Base-by-base conservation (phyloP, 2,329 filamentous ascomycete genomes). In the Fusarium albidum region DNA sequence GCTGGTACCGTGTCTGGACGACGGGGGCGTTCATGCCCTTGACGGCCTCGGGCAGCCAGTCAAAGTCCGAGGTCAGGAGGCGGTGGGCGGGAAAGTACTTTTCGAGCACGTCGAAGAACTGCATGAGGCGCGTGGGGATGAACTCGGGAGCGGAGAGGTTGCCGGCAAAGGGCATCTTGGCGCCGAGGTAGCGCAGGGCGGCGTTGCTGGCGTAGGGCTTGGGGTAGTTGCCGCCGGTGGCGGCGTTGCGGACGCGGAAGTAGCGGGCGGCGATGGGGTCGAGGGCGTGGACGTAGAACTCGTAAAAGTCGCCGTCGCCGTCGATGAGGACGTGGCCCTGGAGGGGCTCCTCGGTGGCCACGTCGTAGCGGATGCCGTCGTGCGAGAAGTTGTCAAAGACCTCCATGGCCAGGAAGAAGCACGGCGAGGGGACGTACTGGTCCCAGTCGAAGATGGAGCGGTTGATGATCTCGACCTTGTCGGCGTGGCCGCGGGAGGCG, bases 331-430 rank as follows among this genome's bases (percentile, higher is more conserved):
- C 93, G 57, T 88, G 88, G 42, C 92, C 92, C 77, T 99, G 96
- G 48, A 96, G 82, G 0, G 94, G 90, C 62, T 89, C 79, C 71
- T 92, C 90, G 10, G 92, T 96, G 55, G 81, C 75, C 10, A 89
- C 81, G 74, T 98, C 89, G 77, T 98, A 99, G 59, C 96, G 93
- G 57, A 99, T 86, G 53, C 88, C 84, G 76, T 99, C 95, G 77
- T 99, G 96, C 29, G 92, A 88, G 71, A 99, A 98, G 77, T 99
- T 99, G 79, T 99, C 95, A 69, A 97, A 96, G 62, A 99, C 95
- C 75, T 99, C 95, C 75, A 99, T 89, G 37, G 94, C 95, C 34
- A 99, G 84, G 80, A 99, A 98, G 81, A 96, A 99, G 78, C 95
- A 98, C 0, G 94, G 95, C 3, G 89, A 90, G 9, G 92, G 89